A percentile compares a stretch with the other conserved stretches of the same genome.
Evolutionary conservation across 345 rosid genomes (phyloP).

Genomic region (Citrus hindsii): DNA sequence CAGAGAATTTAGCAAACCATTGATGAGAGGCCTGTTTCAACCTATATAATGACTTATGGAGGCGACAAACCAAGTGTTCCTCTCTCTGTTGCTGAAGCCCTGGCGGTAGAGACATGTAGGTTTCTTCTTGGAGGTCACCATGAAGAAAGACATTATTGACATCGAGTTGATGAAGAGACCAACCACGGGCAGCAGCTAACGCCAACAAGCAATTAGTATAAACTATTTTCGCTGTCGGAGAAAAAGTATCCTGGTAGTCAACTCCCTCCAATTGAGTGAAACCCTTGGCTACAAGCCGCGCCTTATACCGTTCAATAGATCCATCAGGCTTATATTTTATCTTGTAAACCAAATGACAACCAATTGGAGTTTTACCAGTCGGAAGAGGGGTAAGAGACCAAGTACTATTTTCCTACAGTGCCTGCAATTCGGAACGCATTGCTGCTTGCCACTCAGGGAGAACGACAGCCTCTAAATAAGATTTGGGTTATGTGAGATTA

Average conservation of each 20-base stretch:
- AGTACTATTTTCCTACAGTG: not conserved
- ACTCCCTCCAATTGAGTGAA: not conserved
- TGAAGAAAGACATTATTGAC: too few relatives aligned
- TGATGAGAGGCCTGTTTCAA: not conserved
- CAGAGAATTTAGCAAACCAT: not conserved
- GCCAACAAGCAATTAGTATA: not conserved
- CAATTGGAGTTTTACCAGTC: not conserved
- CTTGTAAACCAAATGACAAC: not conserved
- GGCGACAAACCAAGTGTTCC: not conserved
- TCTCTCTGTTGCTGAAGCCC: not conserved
- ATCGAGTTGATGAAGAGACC: not conserved
- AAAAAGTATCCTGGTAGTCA: not conserved
- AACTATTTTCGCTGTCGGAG: not conserved
- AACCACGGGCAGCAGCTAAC: not conserved
- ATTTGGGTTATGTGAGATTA: too few relatives aligned
- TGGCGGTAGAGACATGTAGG: not conserved
- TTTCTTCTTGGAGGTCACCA: not conserved
- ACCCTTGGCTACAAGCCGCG: not conserved
- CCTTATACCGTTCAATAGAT: not conserved
- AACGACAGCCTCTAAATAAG: rapidly evolving
- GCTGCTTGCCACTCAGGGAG: too few relatives aligned
- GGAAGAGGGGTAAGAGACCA: not conserved
- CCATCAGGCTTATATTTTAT: not conserved
- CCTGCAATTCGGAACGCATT: not conserved
- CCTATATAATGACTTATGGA: not conserved